Evolutionary conservation across 2,329 filamentous ascomycete species (phyloP).

Genomic region (Phoma sp.): DNA sequence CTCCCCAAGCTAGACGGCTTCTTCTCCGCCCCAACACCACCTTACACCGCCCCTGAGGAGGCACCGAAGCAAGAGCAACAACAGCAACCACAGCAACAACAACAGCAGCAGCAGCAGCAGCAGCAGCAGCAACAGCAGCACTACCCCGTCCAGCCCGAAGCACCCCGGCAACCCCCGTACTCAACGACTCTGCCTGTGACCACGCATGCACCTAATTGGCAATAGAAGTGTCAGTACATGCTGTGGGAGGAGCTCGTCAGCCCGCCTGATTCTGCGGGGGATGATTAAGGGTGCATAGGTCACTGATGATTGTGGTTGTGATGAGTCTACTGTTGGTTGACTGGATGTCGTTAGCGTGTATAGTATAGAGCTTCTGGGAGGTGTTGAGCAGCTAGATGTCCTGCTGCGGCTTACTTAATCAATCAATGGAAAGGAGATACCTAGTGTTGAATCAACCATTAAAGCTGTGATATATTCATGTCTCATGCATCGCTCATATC

Average conservation of each 20-base stretch:
- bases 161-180: not conserved
- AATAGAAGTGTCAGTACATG: constrained; percentile 19
- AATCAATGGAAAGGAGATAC: no score
- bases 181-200: not conserved
- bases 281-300: not conserved
- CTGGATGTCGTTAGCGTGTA: constrained; percentile 11
- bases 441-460: no score
- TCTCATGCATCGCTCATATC: not conserved
- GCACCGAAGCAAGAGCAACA: constrained; percentile 1
- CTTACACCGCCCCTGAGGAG: constrained; percentile 33
- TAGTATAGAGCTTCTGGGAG: no score
- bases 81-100: not conserved
- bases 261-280: not conserved
- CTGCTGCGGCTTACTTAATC: no score
- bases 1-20: constrained; percentile 22
- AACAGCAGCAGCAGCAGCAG: not conserved
- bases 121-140: not conserved
- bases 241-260: not conserved
- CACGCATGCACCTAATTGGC: constrained; percentile 26
- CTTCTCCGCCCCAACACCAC: constrained; percentile 32
- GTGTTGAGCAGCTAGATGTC: no score
- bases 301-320: no score
- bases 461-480: no score
- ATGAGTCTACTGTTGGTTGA: no score
- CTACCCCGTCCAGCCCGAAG: not conserved